These are phyloP conservation scores for barrel medic (Medicago truncatula) DNA, from an alignment of 306 rosid species.

Conservation along the genomic window DNA sequence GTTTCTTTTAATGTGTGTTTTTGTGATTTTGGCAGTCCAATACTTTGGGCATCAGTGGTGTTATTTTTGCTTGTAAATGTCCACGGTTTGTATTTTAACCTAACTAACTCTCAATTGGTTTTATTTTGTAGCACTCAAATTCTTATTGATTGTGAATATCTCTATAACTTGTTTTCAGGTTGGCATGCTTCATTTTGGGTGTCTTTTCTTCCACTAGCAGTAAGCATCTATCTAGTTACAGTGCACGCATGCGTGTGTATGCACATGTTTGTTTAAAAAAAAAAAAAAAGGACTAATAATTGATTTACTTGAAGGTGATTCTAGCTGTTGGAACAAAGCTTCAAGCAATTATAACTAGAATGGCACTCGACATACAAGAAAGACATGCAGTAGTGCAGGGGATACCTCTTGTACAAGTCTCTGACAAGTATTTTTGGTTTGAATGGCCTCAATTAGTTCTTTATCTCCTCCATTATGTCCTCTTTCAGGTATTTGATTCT, in stretches of 20 bases:
- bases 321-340: conserved; percentile 93
- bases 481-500: conserved; percentile 70
- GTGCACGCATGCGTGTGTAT: neutral
- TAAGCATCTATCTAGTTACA: conserved; percentile 44
- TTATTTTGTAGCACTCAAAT: conserved; percentile 12
- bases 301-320: conserved; percentile 64
- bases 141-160: conserved; percentile 16
- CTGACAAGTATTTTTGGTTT: conserved; percentile 91
- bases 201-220: conserved; percentile 77
- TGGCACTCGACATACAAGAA: conserved; percentile 92
- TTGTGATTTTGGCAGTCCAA: conserved; percentile 72
- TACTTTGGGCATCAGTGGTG: conserved; percentile 86
- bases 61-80: conserved; percentile 88
- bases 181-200: conserved; percentile 74
- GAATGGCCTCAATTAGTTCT: conserved; percentile 80
- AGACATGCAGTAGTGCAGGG: conserved; percentile 96
- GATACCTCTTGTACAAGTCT: conserved; percentile 94
- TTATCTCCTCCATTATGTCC: conserved; percentile 82
- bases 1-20: conserved; percentile 6
- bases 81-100: conserved; percentile 61
- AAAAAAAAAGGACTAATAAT: conserved; percentile 24
- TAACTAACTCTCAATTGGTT: neutral
- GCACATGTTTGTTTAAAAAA: neutral
- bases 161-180: conserved; percentile 54
- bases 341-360: conserved; percentile 83